Evolutionary conservation across 345 rosid genomes (phyloP).

Genomic region (Orychophragmus violaceus): DNA sequence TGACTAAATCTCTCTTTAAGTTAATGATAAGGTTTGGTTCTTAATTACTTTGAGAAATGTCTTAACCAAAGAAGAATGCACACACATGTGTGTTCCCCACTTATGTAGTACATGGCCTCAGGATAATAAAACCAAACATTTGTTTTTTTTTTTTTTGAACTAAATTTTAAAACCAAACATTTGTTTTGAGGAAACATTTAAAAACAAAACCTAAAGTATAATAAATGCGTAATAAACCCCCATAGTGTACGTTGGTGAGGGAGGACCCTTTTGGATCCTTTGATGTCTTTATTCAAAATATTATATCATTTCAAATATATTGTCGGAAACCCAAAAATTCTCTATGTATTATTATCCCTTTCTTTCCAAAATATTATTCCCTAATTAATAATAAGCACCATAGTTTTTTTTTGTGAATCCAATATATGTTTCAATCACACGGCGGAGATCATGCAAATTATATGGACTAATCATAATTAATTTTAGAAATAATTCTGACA

Average conservation of each 20-base stretch:
- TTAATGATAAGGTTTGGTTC: background rate
- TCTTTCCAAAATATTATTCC: constrained; percentile 9
- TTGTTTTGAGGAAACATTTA: constrained; percentile 22
- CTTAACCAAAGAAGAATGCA: constrained; percentile 20
- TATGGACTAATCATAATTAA: constrained; percentile 6
- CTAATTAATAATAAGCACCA: background rate
- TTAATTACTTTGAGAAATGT: background rate
- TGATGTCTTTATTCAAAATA: constrained; percentile 11
- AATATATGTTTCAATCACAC: constrained; percentile 15
- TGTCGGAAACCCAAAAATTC: constrained; percentile 22
- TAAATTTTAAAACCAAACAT: constrained; percentile 19
- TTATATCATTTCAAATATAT: constrained; percentile 19
- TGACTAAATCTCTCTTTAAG: background rate
- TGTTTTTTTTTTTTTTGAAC: too few species aligned
- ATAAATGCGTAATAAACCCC: constrained; percentile 8
- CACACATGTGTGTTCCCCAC: constrained; percentile 27
- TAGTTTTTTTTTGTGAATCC: background rate
- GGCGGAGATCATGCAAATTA: constrained; percentile 12
- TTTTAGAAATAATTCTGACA: constrained; percentile 16
- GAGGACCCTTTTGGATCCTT: constrained; percentile 27
- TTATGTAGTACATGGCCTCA: constrained; percentile 16
- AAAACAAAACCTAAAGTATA: constrained; percentile 9
- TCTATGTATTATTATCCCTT: background rate
- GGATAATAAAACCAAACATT: constrained; percentile 19
- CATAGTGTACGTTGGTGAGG: constrained; percentile 26